Conservation (phyloP, 305 asterid genomes). For the Solanum chacoense region DNA sequence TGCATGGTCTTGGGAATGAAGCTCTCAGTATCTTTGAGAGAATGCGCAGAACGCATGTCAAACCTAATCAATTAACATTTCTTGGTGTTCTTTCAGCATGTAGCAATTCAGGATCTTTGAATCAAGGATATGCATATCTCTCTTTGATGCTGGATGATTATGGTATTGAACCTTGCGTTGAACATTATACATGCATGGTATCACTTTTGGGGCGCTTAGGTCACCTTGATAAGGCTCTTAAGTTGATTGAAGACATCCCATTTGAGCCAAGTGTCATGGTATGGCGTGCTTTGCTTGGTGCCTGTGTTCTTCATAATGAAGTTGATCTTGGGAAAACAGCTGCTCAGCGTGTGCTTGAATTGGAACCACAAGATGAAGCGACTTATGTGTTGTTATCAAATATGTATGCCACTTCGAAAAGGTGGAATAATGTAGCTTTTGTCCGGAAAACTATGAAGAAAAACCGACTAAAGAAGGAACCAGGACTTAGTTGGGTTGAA, state of each 20-base stretch:
- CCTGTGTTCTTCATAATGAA: conserved; percentile 60
- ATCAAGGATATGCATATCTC: conserved; percentile 48
- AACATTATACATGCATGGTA: conserved; percentile 87
- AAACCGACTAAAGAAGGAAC: conserved; percentile 68
- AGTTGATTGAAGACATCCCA: conserved; percentile 57
- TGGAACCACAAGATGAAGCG: conserved; percentile 81
- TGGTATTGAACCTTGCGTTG: conserved; percentile 60
- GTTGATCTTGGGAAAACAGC: conserved; percentile 60
- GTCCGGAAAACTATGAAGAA: conserved; percentile 67
- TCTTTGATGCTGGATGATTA: conserved; percentile 47
- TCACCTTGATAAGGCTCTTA: conserved; percentile 54
- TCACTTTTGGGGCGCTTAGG: conserved; percentile 79
- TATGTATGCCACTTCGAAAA: conserved; percentile 62
- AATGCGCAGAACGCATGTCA: conserved; percentile 38
- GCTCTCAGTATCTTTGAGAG: conserved; percentile 51
- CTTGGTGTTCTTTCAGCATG: conserved; percentile 85
- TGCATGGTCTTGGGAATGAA: conserved; percentile 74
- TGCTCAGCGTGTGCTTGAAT: conserved; percentile 59
- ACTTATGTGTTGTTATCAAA: conserved; percentile 64
- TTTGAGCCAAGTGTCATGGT: conserved; percentile 70
- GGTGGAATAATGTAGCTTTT: conserved; percentile 58
- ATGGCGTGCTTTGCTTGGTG: conserved; percentile 90
- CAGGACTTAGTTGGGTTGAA: conserved; percentile 91
- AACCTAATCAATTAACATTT: conserved; percentile 57
- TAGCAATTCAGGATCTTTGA: conserved; percentile 74